Base-by-base conservation (phyloP, 2,329 filamentous ascomycete genomes). In the Diaporthe nobilis region DNA sequence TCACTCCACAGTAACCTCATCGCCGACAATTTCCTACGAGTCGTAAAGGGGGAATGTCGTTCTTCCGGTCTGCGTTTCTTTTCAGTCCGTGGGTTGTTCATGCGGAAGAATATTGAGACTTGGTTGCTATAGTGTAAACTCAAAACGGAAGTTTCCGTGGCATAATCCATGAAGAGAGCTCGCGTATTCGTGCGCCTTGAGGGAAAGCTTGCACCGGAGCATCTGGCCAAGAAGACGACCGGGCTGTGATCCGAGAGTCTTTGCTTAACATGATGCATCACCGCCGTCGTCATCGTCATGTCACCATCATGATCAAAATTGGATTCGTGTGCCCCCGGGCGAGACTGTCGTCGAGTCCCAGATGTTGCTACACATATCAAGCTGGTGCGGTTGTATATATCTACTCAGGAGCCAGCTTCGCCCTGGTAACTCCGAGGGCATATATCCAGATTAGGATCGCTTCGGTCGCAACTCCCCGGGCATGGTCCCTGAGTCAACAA, bases 401-500 rank as follows among this genome's bases (percentile, higher is more conserved):
- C 51, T 37, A 17, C 31, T n/a, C 63, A 20, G 12, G 13, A 51
- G 13, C 49, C 49, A 13, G 8, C 31, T 39, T 15, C 2, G 7
- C 31, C 15, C 47, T n/a, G 22, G 3, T 4, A 37, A 37, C 42
- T 67, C 13, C 13, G n/a, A 44, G 61, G 3, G 25, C 44, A 31
- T 49, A 17, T 28, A 25, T n/a, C 31, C 13, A 5, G 31, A 13
- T 8, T 20, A 31, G 17, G 8, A 25, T 17, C 7, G 25, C 17
- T 47, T 17, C 28, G 12, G 22, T 12, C 20, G 25, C 34, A 49
- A 25, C 31, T 68, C 31, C 20, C 28, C 44, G 47, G 31, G 4
- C 31, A 42, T 15, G 31, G 47, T 25, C 65, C 65, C 12, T 25
- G 63, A 68, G 63, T 68, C 63, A 68, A 51, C 31, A 51, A 53